Percentiles rank a stretch among this genome's conserved stretches.
These are phyloP conservation scores for Macrocystidia cucumis DNA, from an alignment of 1,284 basidiomycete species.

Conservation along the genomic window DNA sequence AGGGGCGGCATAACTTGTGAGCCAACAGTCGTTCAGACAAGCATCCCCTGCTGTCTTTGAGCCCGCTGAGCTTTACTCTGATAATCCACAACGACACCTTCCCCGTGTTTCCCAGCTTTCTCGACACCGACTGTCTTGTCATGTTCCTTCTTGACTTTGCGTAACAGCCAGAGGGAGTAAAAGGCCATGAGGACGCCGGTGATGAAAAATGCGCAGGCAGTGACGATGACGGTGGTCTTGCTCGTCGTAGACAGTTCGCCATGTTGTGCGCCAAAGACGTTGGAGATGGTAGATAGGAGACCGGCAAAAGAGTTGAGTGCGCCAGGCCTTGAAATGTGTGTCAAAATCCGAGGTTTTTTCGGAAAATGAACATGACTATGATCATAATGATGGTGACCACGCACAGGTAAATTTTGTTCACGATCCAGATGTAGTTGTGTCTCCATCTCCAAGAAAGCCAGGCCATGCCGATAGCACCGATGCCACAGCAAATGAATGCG, in stretches of 20 bases:
- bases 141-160: conserved; percentile 36
- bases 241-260: conserved; percentile 32
- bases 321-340: conserved; percentile 32
- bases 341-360: background rate
- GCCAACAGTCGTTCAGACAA: no score
- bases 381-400: conserved; percentile 14
- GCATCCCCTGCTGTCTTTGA: conserved; percentile 12
- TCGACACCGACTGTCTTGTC: conserved; percentile 34
- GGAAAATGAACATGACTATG: conserved; percentile 1
- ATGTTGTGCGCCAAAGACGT: conserved; percentile 39
- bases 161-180: conserved; percentile 36
- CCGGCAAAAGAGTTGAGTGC: conserved; percentile 45
- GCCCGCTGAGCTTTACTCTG: conserved; percentile 18
- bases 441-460: conserved; percentile 55
- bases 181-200: conserved; percentile 29
- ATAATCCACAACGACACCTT: conserved; percentile 30
- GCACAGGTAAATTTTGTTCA: conserved; percentile 48
- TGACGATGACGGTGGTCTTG: conserved; percentile 38
- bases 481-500: conserved; percentile 41
- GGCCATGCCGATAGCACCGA: conserved; percentile 42
- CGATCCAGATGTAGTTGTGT: conserved; percentile 53
- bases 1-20: no score
- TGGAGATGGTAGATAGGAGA: conserved; percentile 43
- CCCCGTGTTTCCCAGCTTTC: conserved; percentile 36
- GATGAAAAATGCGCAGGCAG: conserved; percentile 24